Evolutionary conservation across 2,329 filamentous ascomycete species (phyloP).

Genomic region (Penicillium janthinellum): DNA sequence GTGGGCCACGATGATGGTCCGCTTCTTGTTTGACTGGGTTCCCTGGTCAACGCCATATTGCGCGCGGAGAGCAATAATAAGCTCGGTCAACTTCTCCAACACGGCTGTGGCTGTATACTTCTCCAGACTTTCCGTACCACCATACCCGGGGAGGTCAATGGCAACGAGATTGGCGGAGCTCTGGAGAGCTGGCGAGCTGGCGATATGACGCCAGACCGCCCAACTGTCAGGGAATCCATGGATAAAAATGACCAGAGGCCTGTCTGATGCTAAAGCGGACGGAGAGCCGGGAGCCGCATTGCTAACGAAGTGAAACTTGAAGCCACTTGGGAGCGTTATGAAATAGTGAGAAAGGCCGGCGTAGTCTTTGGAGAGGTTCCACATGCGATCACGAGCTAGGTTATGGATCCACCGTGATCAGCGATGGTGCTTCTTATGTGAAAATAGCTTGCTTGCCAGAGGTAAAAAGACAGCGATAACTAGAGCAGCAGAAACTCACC

Average conservation of each 20-base stretch:
- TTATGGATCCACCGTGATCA: conserved; percentile 34
- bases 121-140: conserved; percentile 57
- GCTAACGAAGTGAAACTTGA: conserved; percentile 59
- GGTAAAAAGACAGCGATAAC: no score
- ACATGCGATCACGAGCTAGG: conserved; percentile 56
- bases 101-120: conserved; percentile 54
- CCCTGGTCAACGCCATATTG: conserved; percentile 46
- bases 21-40: conserved; percentile 40
- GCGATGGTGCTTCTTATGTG: not conserved
- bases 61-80: conserved; percentile 54
- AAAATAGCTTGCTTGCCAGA: not conserved
- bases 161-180: conserved; percentile 53
- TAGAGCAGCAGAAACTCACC: conserved; percentile 33
- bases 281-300: conserved; percentile 35
- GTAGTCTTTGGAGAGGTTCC: conserved; percentile 55
- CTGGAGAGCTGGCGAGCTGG: conserved; percentile 44
- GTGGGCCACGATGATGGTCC: conserved; percentile 54
- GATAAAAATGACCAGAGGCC: conserved; percentile 55
- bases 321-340: conserved; percentile 51
- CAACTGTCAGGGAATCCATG: conserved; percentile 64
- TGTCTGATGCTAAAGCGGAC: conserved; percentile 22
- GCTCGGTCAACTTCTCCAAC: conserved; percentile 56
- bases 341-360: conserved; percentile 55
- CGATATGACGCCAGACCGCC: conserved; percentile 55
- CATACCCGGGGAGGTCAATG: conserved; percentile 61